phyloP scores from a whole-genome alignment of 2,329 filamentous ascomycete species.

The Trichoderma koningiopsis region DNA sequence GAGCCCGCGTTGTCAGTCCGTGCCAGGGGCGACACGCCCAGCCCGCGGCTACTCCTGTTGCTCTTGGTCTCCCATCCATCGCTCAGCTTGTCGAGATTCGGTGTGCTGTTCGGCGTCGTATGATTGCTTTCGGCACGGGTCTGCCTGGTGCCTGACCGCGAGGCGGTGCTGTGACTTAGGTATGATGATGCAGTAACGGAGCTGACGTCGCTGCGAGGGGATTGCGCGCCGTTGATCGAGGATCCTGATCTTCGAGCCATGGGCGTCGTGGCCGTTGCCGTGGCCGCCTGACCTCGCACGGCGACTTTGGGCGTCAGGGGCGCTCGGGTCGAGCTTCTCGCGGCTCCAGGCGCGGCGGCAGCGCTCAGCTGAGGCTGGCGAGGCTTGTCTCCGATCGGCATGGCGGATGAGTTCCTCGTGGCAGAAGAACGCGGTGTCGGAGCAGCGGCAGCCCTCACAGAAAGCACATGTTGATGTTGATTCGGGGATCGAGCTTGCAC shows the following conservation, averaged over 20 bases:
- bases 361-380: slow-evolving; percentile 71
- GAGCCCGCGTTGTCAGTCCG: slow-evolving; percentile 22
- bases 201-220: slow-evolving; percentile 49
- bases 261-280: slow-evolving; percentile 51
- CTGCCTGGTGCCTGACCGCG: slow-evolving; percentile 74
- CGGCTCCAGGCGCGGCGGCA: slow-evolving; percentile 45
- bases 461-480: slow-evolving; percentile 31
- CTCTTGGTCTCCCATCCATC: slow-evolving; percentile 48
- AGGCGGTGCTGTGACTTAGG: slow-evolving; percentile 71
- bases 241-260: slow-evolving; percentile 41
- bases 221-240: slow-evolving; percentile 29
- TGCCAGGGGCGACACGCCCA: slow-evolving; percentile 40
- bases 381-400: slow-evolving; percentile 58
- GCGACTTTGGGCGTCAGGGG: slow-evolving; percentile 61
- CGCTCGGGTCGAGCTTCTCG: slow-evolving; percentile 53
- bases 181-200: slow-evolving; percentile 57
- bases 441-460: slow-evolving; percentile 23
- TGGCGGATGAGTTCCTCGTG: slow-evolving; percentile 35
- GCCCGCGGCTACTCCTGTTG: slow-evolving; percentile 29
- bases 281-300: slow-evolving; percentile 43
- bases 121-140: slow-evolving; percentile 69
- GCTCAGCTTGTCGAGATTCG: slow-evolving; percentile 47
- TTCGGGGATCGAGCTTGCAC: slow-evolving; percentile 32
- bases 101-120: slow-evolving; percentile 66
- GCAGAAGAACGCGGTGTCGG: slow-evolving; percentile 30